Evolutionary conservation across 306 rosid species (phyloP).

Genomic region (Senna tora): DNA sequence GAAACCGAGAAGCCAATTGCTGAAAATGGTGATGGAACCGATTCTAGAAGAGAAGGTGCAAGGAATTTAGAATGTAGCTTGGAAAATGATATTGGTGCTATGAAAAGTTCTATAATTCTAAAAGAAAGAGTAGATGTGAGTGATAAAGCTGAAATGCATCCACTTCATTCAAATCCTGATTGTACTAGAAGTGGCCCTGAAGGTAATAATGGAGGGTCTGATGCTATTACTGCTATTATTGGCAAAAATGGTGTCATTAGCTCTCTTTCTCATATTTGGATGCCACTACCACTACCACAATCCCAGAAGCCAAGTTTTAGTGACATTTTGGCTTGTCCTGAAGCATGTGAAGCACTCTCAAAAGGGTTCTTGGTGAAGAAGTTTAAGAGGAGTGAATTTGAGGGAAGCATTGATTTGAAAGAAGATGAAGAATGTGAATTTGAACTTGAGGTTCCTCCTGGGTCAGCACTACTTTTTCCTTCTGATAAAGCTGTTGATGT

Average conservation of each 20-base stretch:
- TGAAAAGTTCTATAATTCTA: neutral
- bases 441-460: slow-evolving; percentile 66
- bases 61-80: neutral
- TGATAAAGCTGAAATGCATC: slow-evolving; percentile 33
- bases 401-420: slow-evolving; percentile 43
- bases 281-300: slow-evolving; percentile 16
- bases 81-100: neutral
- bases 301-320: slow-evolving; percentile 39
- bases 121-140: slow-evolving; percentile 9
- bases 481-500: slow-evolving; percentile 58
- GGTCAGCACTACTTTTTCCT: slow-evolving; percentile 79
- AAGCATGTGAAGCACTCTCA: slow-evolving; percentile 62
- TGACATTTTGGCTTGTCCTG: slow-evolving; percentile 45
- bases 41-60: neutral
- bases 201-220: slow-evolving; percentile 28
- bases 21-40: slow-evolving; percentile 12
- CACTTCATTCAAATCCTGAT: slow-evolving; percentile 20
- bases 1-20: slow-evolving; percentile 34
- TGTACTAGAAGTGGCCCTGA: neutral
- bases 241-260: slow-evolving; percentile 63
- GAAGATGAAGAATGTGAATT: slow-evolving; percentile 55
- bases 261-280: slow-evolving; percentile 65
- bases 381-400: slow-evolving; percentile 45
- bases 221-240: slow-evolving; percentile 48
- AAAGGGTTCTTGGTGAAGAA: slow-evolving; percentile 71